Evolutionary conservation across 768 basidiomycete genomes (phyloP).

Genomic region (Suillus subalutaceus): DNA sequence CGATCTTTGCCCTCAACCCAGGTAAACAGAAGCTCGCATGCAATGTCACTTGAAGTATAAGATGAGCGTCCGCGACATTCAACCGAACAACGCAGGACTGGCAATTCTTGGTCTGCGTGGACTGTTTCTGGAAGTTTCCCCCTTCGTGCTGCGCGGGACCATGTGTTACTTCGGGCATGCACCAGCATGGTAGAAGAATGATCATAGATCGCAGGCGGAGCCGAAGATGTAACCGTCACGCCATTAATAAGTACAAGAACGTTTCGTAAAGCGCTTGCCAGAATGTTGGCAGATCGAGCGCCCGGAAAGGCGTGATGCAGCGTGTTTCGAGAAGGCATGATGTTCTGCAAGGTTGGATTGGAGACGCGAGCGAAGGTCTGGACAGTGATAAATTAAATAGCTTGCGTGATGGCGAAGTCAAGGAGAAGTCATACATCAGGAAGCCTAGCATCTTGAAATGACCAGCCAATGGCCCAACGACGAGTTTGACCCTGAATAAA

Average conservation of each 20-base stretch:
- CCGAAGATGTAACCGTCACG: slow-evolving; percentile 17
- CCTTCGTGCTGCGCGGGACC: slow-evolving; percentile 70
- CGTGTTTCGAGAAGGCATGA: slow-evolving; percentile 63
- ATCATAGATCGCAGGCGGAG: neutral
- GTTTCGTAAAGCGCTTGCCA: slow-evolving; percentile 25
- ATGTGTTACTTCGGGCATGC: slow-evolving; percentile 47
- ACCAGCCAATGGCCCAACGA: slow-evolving; percentile 95
- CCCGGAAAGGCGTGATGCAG: slow-evolving; percentile 43
- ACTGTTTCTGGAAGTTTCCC: slow-evolving; percentile 31
- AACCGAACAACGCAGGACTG: slow-evolving; percentile 29
- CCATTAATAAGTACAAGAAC: slow-evolving; percentile 41
- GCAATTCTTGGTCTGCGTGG: slow-evolving; percentile 4
- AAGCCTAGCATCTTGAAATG: slow-evolving; percentile 60
- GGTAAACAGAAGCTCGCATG: slow-evolving; percentile 26
- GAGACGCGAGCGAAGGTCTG: slow-evolving; percentile 41
- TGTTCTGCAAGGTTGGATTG: slow-evolving; percentile 46
- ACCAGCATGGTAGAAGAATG: slow-evolving; percentile 28
- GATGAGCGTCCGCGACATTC: slow-evolving; percentile 19
- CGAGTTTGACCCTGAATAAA: slow-evolving; percentile 86
- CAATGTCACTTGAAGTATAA: slow-evolving; percentile 13
- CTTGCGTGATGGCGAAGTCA: slow-evolving; percentile 1
- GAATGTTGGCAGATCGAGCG: slow-evolving; percentile 10
- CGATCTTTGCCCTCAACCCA: slow-evolving; percentile 69
- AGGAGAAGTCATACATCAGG: slow-evolving; percentile 67
- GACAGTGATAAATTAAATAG: slow-evolving; percentile 22